Evolutionary conservation across 2,329 filamentous ascomycete species (phyloP).

Genomic region (Colletotrichum liriopes): DNA sequence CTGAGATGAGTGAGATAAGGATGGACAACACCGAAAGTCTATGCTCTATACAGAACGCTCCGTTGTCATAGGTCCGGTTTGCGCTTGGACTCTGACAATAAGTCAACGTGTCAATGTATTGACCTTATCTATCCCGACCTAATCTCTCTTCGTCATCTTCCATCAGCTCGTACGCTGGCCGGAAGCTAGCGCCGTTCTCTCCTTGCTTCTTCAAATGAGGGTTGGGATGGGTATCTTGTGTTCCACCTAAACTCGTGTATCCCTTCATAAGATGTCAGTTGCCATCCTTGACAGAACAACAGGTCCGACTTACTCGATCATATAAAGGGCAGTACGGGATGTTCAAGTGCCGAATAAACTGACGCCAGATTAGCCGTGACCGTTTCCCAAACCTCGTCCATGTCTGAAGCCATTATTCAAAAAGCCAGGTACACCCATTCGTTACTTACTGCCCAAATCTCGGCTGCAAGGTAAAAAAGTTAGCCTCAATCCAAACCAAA

Average conservation of each 20-base stretch:
- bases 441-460: constrained; percentile 89
- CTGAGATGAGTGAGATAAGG: constrained; percentile 1
- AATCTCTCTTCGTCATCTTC: constrained; percentile 85
- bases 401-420: background rate
- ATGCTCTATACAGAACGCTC: constrained; percentile 33
- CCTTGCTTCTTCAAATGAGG: constrained; percentile 73
- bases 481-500: background rate
- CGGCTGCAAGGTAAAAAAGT: constrained; percentile 58
- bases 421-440: background rate
- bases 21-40: constrained; percentile 19
- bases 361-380: constrained; percentile 10
- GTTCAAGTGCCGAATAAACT: constrained; percentile 85
- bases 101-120: constrained; percentile 7
- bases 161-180: constrained; percentile 82
- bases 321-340: constrained; percentile 92
- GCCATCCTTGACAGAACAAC: rapidly evolving
- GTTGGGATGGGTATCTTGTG: constrained; percentile 90
- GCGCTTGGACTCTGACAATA: background rate
- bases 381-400: background rate
- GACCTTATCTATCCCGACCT: constrained; percentile 73
- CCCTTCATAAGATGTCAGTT: constrained; percentile 60
- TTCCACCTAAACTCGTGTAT: constrained; percentile 94
- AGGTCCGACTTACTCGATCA: constrained; percentile 65
- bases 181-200: constrained; percentile 62
- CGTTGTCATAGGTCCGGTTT: constrained; percentile 2